phyloP scores from a whole-genome alignment of 495 filamentous ascomycete genomes.

The Penicillium chermesinum region DNA sequence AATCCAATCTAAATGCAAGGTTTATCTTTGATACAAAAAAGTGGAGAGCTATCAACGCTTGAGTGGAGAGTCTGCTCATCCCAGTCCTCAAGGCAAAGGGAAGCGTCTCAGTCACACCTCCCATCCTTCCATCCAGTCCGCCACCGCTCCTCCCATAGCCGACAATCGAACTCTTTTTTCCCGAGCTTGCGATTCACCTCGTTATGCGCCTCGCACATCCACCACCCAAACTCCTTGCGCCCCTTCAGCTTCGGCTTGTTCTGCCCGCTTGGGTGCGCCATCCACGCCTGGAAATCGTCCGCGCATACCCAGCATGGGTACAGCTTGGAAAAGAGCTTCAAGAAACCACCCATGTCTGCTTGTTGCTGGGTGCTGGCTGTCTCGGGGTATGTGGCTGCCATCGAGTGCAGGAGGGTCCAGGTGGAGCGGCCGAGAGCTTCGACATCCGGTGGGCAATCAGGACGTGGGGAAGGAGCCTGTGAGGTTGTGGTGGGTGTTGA shows the following conservation, averaged over 20 bases:
- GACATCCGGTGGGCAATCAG: conserved; percentile 56
- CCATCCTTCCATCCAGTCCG: conserved; percentile 91
- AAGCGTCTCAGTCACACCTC: conserved; percentile 41
- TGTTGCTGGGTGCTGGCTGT: conserved; percentile 62
- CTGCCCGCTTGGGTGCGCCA: conserved; percentile 53
- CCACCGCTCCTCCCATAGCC: conserved; percentile 91
- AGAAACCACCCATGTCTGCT: conserved; percentile 68
- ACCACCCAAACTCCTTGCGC: conserved; percentile 73
- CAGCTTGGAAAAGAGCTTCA: conserved; percentile 69
- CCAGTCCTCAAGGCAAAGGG: background rate
- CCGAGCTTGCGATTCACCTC: conserved; percentile 92
- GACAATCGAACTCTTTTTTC: conserved; percentile 88
- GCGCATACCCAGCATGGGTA: conserved; percentile 97
- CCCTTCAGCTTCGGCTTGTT: conserved; percentile 65
- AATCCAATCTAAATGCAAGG: background rate
- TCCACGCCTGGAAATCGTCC: conserved; percentile 82
- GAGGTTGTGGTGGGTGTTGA: conserved; percentile 15
- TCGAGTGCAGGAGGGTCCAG: conserved; percentile 90
- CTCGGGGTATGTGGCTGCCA: conserved; percentile 80
- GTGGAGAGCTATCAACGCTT: conserved; percentile 1
- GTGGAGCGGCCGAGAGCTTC: conserved; percentile 76
- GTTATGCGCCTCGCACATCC: conserved; percentile 98
- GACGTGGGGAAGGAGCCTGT: conserved; percentile 12
- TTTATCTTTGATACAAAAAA: conserved; percentile 5
- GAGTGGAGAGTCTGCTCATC: conserved; percentile 1